Evolutionary conservation across 129 eudicot species (phyloP).

Genomic region (Chrysanthemum lavandulifolium): DNA sequence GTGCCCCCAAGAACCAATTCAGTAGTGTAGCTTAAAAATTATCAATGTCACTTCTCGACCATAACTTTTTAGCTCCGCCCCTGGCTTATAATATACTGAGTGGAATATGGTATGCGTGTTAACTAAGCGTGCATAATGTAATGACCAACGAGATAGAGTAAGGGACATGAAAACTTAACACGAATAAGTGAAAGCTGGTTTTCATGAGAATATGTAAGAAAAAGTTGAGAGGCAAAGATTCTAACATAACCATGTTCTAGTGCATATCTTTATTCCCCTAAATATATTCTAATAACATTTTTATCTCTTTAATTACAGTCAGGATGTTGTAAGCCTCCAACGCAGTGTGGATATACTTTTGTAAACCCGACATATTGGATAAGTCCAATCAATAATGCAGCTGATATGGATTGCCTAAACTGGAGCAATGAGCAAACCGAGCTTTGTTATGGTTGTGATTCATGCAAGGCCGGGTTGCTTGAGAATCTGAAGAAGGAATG

Average conservation of each 20-base stretch:
- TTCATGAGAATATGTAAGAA: conserved; percentile 9
- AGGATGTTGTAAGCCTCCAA: conserved; percentile 98
- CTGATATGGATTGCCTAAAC: conserved; percentile 78
- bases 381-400: conserved; percentile 75
- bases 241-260: neutral
- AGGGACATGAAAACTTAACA: neutral
- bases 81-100: too few species aligned
- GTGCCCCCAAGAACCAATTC: too few species aligned
- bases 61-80: too few species aligned
- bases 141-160: too few species aligned
- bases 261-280: neutral
- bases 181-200: conserved; percentile 17
- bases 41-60: too few species aligned
- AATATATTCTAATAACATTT: neutral
- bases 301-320: conserved; percentile 43
- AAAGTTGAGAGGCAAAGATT: neutral
- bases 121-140: too few species aligned
- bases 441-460: conserved; percentile 75
- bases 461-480: conserved; percentile 93
- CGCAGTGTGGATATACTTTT: conserved; percentile 83
- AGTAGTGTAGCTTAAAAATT: too few species aligned
- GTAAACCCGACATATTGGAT: conserved; percentile 96
- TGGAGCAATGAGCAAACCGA: conserved; percentile 90
- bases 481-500: conserved; percentile 70
- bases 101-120: too few species aligned